Base-by-base conservation (phyloP, 495 filamentous ascomycete genomes). In the Darksidea phi region DNA sequence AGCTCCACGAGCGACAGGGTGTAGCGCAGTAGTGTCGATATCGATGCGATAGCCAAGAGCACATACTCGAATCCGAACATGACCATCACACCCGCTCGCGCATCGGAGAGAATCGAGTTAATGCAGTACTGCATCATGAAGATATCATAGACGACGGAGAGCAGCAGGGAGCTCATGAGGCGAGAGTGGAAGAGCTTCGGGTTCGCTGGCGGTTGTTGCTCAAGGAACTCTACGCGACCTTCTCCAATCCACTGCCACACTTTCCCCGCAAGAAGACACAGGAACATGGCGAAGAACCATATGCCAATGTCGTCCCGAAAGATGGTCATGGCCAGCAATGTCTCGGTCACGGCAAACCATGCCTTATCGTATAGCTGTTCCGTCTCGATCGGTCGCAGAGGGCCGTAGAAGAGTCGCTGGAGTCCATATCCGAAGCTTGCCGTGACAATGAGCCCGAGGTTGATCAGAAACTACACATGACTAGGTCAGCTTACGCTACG, bases 31-130 rank as follows among this genome's bases (percentile, higher is more conserved):
- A 82, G 76, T 7, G 90, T 96, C 24, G 92, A 93, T 20, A 84
- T 75, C 0, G 95, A 95, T 26, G 85, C 83, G 11, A 95, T 85
- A 3, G 84, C 78, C 58, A 97, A 74, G 58, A 98, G 84, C 12
- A 91, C 91, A 67, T 97, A 98, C 72, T 98, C 94, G 67, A 98
- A 97, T 17, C 91, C 86, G 70, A 98, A 98, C 91, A 97, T 97
- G 56, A 98, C 90, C 95, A 98, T 98, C 90, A 98, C 97, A 54
- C 94, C 91, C 0, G 94, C 91, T 18, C 89, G 84, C 0, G 94
- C 89, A 61, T 91, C 84, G 45, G 87, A 82, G 18, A 96, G 84
- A 24, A 98, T 91, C 1, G 88, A 89, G 10, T 84, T 79, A 66
- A 95, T 76, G 60, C 87, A 87, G 70, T 97, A 96, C 23, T 75